Conservation (phyloP, 2,329 filamentous ascomycete species). For the Blumeriella jaapii region DNA sequence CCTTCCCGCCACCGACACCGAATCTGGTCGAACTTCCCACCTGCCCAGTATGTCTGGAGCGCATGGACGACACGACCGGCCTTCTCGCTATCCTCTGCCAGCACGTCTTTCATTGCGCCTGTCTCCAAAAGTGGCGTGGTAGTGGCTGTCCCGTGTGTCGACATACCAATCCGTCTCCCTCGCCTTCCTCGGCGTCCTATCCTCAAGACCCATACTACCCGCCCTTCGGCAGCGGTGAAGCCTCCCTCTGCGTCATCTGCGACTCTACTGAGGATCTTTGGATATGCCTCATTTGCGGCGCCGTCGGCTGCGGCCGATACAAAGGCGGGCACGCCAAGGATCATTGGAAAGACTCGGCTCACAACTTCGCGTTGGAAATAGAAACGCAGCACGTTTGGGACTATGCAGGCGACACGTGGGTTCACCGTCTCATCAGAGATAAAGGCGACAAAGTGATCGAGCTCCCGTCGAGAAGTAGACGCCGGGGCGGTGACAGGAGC, state of each 20-base stretch:
- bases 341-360: slow-evolving; percentile 80
- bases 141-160: slow-evolving; percentile 90
- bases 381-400: slow-evolving; percentile 96
- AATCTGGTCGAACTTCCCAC: slow-evolving; percentile 85
- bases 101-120: slow-evolving; percentile 95
- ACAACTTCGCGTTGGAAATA: slow-evolving; percentile 88
- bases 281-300: slow-evolving; percentile 91
- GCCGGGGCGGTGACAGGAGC: slow-evolving; percentile 1
- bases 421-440: slow-evolving; percentile 87
- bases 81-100: slow-evolving; percentile 93
- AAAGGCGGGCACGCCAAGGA: slow-evolving; percentile 88
- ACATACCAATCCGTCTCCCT: slow-evolving; percentile 58
- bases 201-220: slow-evolving; percentile 37
- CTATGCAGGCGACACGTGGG: slow-evolving; percentile 90
- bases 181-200: slow-evolving; percentile 23
- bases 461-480: slow-evolving; percentile 41
- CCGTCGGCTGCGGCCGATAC: slow-evolving; percentile 87
- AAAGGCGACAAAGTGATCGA: slow-evolving; percentile 92
- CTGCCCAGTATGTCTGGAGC: slow-evolving; percentile 89
- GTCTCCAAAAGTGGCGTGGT: slow-evolving; percentile 91
- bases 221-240: slow-evolving; percentile 48
- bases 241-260: slow-evolving; percentile 72
- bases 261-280: slow-evolving; percentile 74
- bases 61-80: slow-evolving; percentile 96
- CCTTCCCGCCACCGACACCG: slow-evolving; percentile 59